Conservation (phyloP, 495 filamentous ascomycete species). For the Arthonia radiata region DNA sequence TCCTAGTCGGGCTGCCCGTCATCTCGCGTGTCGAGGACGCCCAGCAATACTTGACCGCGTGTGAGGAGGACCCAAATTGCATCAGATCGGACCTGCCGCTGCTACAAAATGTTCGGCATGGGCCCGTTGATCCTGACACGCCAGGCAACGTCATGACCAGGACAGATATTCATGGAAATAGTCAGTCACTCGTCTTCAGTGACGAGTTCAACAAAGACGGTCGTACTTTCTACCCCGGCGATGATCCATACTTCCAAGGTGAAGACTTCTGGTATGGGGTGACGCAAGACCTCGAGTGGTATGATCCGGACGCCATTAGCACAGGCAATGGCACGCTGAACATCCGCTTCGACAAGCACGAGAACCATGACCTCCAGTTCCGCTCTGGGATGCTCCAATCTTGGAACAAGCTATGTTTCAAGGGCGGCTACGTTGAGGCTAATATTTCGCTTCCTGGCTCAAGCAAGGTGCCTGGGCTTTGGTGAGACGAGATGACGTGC, state of each 20-base stretch:
- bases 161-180: slow-evolving; percentile 30
- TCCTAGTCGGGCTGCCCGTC: too few species aligned
- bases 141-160: slow-evolving; percentile 32
- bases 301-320: slow-evolving; percentile 51
- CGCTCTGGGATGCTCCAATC: slow-evolving; percentile 64
- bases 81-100: slow-evolving; percentile 25
- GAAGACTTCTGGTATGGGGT: slow-evolving; percentile 65
- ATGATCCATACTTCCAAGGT: slow-evolving; percentile 47
- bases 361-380: slow-evolving; percentile 43
- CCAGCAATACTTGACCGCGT: too few species aligned
- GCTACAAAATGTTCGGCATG: slow-evolving; percentile 31
- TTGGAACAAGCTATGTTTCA: slow-evolving; percentile 64
- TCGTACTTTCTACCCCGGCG: slow-evolving; percentile 46
- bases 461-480: too few species aligned
- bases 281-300: slow-evolving; percentile 58
- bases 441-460: slow-evolving; percentile 49
- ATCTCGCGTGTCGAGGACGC: too few species aligned
- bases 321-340: slow-evolving; percentile 42
- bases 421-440: slow-evolving; percentile 51
- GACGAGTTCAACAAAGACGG: slow-evolving; percentile 55
- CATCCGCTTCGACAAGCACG: slow-evolving; percentile 39
- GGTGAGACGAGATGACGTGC: too few species aligned
- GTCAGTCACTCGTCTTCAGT: slow-evolving; percentile 38
- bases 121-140: slow-evolving; percentile 49
- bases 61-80: slow-evolving; percentile 30